These are phyloP conservation scores for Tremellales sp. DNA, from an alignment of 1,284 basidiomycete species.

Conservation along the genomic window DNA sequence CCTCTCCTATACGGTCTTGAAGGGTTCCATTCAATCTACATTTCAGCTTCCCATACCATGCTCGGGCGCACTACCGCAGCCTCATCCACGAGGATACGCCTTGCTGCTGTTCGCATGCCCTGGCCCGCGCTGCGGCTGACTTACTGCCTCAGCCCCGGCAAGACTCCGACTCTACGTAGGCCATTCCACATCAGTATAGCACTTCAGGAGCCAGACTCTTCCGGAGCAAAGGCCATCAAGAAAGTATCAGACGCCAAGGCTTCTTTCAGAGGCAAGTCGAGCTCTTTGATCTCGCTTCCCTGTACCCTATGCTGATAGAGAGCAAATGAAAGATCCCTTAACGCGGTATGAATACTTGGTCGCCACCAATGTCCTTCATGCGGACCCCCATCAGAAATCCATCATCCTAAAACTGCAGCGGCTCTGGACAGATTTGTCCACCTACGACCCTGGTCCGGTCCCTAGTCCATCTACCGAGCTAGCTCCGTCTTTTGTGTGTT, in stretches of 20 bases:
- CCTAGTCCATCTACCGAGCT: slow-evolving; percentile 48
- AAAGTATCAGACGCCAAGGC: slow-evolving; percentile 17
- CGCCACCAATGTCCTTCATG: slow-evolving; percentile 62
- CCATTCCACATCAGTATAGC: no score
- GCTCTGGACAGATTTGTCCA: slow-evolving; percentile 67
- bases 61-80: no score
- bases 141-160: no score
- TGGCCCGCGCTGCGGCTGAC: no score
- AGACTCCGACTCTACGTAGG: no score
- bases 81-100: no score
- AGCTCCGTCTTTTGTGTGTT: slow-evolving; percentile 30
- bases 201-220: no score
- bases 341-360: slow-evolving; percentile 72
- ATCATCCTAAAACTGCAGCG: slow-evolving; percentile 79
- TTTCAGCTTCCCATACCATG: no score
- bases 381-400: slow-evolving; percentile 77
- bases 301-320: background rate
- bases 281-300: no score
- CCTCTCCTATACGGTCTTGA: no score
- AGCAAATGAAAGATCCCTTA: slow-evolving; percentile 31
- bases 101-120: no score
- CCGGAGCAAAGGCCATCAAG: slow-evolving; percentile 6
- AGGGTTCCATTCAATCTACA: no score
- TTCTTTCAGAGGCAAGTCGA: slow-evolving; percentile 26
- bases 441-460: slow-evolving; percentile 68